Evolutionary conservation across 1,284 basidiomycete species (phyloP).

Genomic region (Tilletia walkeri): DNA sequence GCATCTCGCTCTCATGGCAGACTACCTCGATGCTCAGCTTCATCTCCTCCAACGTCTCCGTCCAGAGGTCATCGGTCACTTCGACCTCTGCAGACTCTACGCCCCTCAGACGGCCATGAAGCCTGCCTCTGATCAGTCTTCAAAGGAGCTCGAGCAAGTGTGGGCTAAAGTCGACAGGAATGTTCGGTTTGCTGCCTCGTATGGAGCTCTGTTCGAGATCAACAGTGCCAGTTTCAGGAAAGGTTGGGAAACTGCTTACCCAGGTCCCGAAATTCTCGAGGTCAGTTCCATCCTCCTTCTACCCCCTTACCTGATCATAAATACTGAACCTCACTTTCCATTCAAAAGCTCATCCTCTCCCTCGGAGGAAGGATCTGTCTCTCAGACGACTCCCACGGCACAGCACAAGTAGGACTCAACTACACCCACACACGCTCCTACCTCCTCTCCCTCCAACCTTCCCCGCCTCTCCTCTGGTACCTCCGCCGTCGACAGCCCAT

Average conservation of each 20-base stretch:
- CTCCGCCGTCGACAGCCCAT: neutral
- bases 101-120: constrained; percentile 22
- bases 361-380: constrained; percentile 74
- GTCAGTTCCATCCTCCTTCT: constrained; percentile 59
- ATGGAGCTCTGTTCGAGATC: constrained; percentile 89
- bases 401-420: constrained; percentile 81
- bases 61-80: constrained; percentile 88
- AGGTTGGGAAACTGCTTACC: constrained; percentile 82
- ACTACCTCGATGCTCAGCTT: constrained; percentile 48
- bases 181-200: constrained; percentile 69
- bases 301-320: neutral
- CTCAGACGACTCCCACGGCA: constrained; percentile 94
- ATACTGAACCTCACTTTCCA: neutral
- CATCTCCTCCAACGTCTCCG: constrained; percentile 61
- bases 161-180: constrained; percentile 74
- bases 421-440: constrained; percentile 72
- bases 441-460: constrained; percentile 57
- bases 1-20: constrained; percentile 28
- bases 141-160: constrained; percentile 58
- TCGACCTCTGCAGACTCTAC: constrained; percentile 64
- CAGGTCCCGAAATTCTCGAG: constrained; percentile 71
- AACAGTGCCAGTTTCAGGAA: constrained; percentile 92
- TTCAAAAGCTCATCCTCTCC: constrained; percentile 66
- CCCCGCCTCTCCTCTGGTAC: constrained; percentile 10
- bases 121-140: neutral